These are phyloP conservation scores for Xylariales sp. DNA, from an alignment of 2,329 filamentous ascomycete genomes.

Conservation along the genomic window DNA sequence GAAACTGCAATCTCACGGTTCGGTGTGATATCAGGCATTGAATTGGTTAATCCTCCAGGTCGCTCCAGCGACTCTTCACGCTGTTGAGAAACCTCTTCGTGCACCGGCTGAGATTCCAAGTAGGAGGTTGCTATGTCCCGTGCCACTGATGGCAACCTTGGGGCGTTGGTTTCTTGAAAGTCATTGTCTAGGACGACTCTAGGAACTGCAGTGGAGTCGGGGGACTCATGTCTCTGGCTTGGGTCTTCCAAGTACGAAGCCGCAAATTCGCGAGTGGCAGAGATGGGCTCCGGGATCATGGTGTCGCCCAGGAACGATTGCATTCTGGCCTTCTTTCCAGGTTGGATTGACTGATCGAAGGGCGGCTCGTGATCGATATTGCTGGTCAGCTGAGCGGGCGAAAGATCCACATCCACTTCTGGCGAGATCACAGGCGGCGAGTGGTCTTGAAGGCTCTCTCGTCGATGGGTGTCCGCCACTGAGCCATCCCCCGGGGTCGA, in stretches of 20 bases:
- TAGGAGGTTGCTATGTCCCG: conserved; percentile 18
- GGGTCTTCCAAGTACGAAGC: conserved; percentile 15
- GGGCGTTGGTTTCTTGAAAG: conserved; percentile 1
- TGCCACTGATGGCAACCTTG: conserved; percentile 10
- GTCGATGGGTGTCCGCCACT: not conserved
- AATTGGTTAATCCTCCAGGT: not conserved
- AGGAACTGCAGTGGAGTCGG: not conserved
- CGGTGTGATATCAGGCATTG: not conserved
- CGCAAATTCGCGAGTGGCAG: conserved; percentile 20
- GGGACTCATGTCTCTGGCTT: not conserved
- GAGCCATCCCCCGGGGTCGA: conserved; percentile 6
- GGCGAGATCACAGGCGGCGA: conserved; percentile 13
- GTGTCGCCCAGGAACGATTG: conserved; percentile 18
- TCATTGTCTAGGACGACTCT: not conserved
- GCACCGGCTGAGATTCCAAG: conserved; percentile 10
- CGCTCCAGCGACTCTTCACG: not conserved
- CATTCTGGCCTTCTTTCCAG: conserved; percentile 31
- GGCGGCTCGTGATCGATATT: conserved; percentile 32
- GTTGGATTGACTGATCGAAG: conserved; percentile 29
- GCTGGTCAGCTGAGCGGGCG: conserved; percentile 29
- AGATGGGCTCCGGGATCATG: conserved; percentile 22
- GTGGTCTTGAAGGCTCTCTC: not conserved
- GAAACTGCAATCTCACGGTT: conserved; percentile 8
- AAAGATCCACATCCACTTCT: conserved; percentile 22
- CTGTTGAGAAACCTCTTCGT: not conserved